phyloP scores from a whole-genome alignment of 768 basidiomycete species.

The Aureoboletus auriporus region DNA sequence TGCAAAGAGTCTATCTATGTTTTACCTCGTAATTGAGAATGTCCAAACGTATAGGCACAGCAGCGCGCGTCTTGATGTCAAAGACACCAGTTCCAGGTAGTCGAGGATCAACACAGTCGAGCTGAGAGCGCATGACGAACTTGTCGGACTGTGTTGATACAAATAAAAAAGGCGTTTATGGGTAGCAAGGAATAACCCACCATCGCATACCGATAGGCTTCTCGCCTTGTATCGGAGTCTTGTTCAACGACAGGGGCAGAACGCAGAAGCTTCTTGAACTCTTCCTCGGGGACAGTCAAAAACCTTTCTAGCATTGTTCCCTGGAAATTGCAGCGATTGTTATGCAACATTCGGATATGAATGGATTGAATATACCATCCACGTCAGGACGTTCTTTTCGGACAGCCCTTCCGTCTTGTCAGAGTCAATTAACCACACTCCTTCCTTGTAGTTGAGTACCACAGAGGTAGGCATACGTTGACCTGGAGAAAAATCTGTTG shows the following conservation, averaged over 20 bases:
- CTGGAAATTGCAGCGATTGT: constrained; percentile 34
- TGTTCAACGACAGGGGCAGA: constrained; percentile 25
- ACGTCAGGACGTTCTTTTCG: constrained; percentile 69
- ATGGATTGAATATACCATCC: constrained; percentile 49
- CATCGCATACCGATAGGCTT: constrained; percentile 86
- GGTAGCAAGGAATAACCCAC: constrained; percentile 35
- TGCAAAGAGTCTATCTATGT: not conserved
- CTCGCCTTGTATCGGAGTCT: constrained; percentile 38
- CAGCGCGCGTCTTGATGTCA: constrained; percentile 94
- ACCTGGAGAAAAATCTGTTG: constrained; percentile 66
- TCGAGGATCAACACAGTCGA: constrained; percentile 79
- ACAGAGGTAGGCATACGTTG: constrained; percentile 76
- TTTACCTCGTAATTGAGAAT: constrained; percentile 72
- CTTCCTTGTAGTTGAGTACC: constrained; percentile 58
- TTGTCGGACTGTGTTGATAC: constrained; percentile 29
- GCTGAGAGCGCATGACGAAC: constrained; percentile 91
- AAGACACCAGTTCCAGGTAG: constrained; percentile 91
- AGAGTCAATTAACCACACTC: constrained; percentile 65
- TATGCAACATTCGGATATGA: not conserved
- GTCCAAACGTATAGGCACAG: constrained; percentile 79
- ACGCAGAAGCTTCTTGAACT: constrained; percentile 59
- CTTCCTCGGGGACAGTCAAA: constrained; percentile 59
- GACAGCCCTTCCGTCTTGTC: constrained; percentile 37
- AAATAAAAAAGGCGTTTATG: too few relatives aligned
- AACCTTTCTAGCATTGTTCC: constrained; percentile 89